Percentiles rank a stretch among this genome's conserved stretches.
Conservation (phyloP, 345 rosid genomes). For the Ricinus communis region DNA sequence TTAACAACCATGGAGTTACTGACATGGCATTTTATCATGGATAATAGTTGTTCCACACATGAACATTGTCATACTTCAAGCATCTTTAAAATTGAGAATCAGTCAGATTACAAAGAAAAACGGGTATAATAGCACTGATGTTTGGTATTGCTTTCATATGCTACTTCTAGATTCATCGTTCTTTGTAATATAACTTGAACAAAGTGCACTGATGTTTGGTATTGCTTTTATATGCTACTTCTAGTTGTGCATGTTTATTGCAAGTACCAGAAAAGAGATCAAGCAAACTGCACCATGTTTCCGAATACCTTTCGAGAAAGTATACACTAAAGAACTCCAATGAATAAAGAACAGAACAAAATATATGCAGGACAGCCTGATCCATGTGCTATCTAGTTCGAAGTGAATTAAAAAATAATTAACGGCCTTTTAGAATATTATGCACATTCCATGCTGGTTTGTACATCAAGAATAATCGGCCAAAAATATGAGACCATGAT, state of each 20-base stretch:
- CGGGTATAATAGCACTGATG: no score
- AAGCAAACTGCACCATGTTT: not conserved
- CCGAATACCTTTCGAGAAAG: not conserved
- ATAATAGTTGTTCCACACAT: not conserved
- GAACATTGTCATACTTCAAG: not conserved
- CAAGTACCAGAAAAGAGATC: not conserved
- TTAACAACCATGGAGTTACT: not conserved
- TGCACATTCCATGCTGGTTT: not conserved
- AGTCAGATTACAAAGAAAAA: no score
- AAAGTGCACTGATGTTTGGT: not conserved
- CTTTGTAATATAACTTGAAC: not conserved
- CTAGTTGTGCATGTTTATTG: not conserved
- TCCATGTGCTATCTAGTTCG: not conserved
- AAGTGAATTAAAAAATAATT: not conserved
- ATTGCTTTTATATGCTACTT: constrained; percentile 1
- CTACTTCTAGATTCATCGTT: no score
- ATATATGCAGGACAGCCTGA: not conserved
- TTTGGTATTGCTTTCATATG: no score
- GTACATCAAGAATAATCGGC: not conserved
- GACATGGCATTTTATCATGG: not conserved
- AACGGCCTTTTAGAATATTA: not conserved
- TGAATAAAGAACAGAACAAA: not conserved
- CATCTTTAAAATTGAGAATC: not conserved
- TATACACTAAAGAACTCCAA: not conserved
- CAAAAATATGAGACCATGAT: not conserved